Conservation (phyloP, 2,329 filamentous ascomycete species). For the Cucurbitaria berberidis region DNA sequence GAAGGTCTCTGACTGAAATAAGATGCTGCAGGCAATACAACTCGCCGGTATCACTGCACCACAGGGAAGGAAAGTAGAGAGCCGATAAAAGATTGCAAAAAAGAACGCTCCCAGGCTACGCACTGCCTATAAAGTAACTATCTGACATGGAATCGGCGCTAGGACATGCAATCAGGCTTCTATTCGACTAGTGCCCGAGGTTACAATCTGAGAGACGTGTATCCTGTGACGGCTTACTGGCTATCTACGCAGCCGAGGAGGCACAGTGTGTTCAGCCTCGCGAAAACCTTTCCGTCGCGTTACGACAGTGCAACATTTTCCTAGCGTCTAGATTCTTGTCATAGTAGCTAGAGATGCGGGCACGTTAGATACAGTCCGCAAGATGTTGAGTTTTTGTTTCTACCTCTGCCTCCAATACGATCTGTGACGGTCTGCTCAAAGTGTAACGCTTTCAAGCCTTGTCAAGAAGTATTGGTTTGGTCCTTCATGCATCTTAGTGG, state of each 20-base stretch:
- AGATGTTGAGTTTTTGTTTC: neutral
- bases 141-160: no score
- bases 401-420: neutral
- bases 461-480: no score
- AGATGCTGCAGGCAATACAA: no score
- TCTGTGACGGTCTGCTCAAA: neutral
- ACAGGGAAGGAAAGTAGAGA: neutral
- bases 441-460: neutral
- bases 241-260: no score
- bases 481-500: no score
- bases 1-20: no score
- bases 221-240: no score
- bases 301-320: neutral
- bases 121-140: neutral
- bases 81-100: neutral
- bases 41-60: neutral
- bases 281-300: neutral
- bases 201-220: neutral
- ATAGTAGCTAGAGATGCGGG: neutral
- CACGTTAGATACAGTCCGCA: neutral
- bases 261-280: neutral
- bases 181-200: neutral
- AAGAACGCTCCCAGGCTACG: neutral
- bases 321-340: neutral
- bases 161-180: neutral